phyloP scores from a whole-genome alignment of 371 early-diverging fungal species.

The Conidiobolus incongruus region DNA sequence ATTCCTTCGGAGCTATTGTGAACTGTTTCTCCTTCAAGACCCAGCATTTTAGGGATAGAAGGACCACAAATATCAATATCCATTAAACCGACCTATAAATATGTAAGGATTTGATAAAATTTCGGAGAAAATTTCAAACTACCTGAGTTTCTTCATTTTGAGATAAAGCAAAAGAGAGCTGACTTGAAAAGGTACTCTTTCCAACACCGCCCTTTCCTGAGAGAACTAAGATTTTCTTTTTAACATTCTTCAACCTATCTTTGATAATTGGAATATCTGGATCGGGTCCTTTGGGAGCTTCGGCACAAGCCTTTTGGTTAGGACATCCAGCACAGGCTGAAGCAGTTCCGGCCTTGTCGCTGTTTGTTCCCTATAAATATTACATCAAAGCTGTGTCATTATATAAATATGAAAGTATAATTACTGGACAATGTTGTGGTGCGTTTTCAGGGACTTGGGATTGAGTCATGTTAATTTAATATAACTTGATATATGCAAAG shows the following conservation, averaged over 20 bases:
- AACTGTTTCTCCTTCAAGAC: conserved; percentile 65
- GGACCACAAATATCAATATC: conserved; percentile 99
- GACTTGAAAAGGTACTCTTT: conserved; percentile 67
- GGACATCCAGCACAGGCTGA: conserved; percentile 94
- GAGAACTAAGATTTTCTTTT: conserved; percentile 77
- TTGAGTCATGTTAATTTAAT: no score
- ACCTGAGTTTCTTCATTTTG: conserved; percentile 25
- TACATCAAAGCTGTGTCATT: no score
- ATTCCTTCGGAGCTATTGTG: conserved; percentile 65
- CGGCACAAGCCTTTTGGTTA: conserved; percentile 79
- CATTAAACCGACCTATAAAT: conserved; percentile 93
- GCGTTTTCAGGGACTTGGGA: no score
- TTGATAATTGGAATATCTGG: conserved; percentile 50
- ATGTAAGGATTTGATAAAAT: no score
- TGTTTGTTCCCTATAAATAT: conserved; percentile 77
- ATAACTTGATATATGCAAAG: no score
- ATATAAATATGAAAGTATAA: no score
- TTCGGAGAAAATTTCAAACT: no score
- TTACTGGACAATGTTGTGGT: no score
- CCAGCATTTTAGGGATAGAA: conserved; percentile 87
- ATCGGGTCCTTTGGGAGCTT: conserved; percentile 83
- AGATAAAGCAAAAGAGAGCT: conserved; percentile 57
- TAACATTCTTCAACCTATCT: conserved; percentile 32
- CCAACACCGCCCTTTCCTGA: conserved; percentile 99
- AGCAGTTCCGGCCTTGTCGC: conserved; percentile 77